Conservation (phyloP, 2,329 filamentous ascomycete genomes). For the Cordyceps cicadae region DNA sequence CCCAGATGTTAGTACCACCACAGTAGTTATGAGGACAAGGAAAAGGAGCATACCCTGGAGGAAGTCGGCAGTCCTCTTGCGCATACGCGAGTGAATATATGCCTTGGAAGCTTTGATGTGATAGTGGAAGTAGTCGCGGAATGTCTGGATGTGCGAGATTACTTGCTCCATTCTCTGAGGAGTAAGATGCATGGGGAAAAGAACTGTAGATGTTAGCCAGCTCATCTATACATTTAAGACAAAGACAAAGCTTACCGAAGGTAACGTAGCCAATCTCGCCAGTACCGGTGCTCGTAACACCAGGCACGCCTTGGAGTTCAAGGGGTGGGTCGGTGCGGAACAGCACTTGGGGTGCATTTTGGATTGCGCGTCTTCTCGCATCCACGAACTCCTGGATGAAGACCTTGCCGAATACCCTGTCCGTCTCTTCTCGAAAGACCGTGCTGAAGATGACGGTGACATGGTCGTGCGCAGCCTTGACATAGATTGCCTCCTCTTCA, state of each 20-base stretch:
- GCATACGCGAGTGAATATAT: slow-evolving; percentile 97
- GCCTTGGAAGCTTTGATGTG: slow-evolving; percentile 99
- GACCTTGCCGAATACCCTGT: slow-evolving; percentile 93
- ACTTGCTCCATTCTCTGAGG: slow-evolving; percentile 85
- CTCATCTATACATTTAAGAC: background rate
- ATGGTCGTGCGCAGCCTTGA: slow-evolving; percentile 94
- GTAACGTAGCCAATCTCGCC: slow-evolving; percentile 96
- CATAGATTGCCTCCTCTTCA: slow-evolving; percentile 96
- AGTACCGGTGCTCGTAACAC: slow-evolving; percentile 65
- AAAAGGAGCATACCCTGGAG: slow-evolving; percentile 66
- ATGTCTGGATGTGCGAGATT: slow-evolving; percentile 98
- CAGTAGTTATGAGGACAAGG: background rate
- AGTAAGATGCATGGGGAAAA: slow-evolving; percentile 92
- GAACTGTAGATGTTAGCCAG: slow-evolving; percentile 47
- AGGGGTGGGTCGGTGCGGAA: slow-evolving; percentile 92
- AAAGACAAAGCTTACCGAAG: slow-evolving; percentile 58
- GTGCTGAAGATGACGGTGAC: slow-evolving; percentile 99
- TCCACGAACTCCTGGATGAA: slow-evolving; percentile 99
- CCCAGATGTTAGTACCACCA: background rate
- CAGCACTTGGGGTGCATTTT: slow-evolving; percentile 95
- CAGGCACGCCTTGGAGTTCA: slow-evolving; percentile 78
- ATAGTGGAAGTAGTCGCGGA: slow-evolving; percentile 99
- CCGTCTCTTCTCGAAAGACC: slow-evolving; percentile 94
- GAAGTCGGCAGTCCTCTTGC: slow-evolving; percentile 94
- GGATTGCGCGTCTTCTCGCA: slow-evolving; percentile 85